phyloP scores from a whole-genome alignment of 2,329 filamentous ascomycete genomes.

The Xylaria sp. region DNA sequence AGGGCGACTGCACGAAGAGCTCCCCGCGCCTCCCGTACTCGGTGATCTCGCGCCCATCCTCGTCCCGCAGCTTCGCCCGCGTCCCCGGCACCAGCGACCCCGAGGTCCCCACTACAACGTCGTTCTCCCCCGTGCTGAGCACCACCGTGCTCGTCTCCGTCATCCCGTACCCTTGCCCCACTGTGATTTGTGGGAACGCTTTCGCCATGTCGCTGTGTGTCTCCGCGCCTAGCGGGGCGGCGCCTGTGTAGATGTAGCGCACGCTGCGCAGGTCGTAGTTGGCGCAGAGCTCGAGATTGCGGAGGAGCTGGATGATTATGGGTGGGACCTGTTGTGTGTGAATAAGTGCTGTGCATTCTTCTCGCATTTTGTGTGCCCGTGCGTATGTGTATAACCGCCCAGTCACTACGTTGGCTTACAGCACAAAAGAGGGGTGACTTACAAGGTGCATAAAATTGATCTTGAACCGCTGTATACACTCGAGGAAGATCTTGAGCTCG shows the following conservation, averaged over 20 bases:
- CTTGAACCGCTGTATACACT: slow-evolving; percentile 73
- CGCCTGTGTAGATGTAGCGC: slow-evolving; percentile 74
- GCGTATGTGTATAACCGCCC: not conserved
- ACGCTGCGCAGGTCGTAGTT: slow-evolving; percentile 80
- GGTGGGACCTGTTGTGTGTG: slow-evolving; percentile 72
- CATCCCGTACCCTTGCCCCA: slow-evolving; percentile 79
- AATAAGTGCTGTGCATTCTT: not conserved
- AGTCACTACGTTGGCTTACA: not conserved
- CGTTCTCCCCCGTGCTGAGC: slow-evolving; percentile 66
- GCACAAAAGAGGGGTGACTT: slow-evolving; percentile 17
- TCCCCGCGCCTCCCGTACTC: slow-evolving; percentile 77
- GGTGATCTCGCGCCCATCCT: slow-evolving; percentile 76
- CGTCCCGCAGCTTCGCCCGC: slow-evolving; percentile 73
- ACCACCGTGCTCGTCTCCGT: slow-evolving; percentile 83
- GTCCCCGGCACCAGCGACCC: slow-evolving; percentile 75
- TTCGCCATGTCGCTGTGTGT: slow-evolving; percentile 67
- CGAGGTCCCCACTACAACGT: slow-evolving; percentile 77
- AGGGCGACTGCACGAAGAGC: slow-evolving; percentile 80
- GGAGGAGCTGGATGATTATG: slow-evolving; percentile 81
- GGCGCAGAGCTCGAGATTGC: slow-evolving; percentile 67
- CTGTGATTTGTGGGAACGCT: slow-evolving; percentile 62
- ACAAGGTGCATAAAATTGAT: slow-evolving; percentile 74
- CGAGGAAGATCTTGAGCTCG: slow-evolving; percentile 71
- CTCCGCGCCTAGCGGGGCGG: slow-evolving; percentile 80
- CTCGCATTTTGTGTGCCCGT: too few species aligned